Evolutionary conservation across 768 basidiomycete genomes (phyloP), one percentile per base, ranked within the genome.

Genomic region (Hygrophorus russula): DNA sequence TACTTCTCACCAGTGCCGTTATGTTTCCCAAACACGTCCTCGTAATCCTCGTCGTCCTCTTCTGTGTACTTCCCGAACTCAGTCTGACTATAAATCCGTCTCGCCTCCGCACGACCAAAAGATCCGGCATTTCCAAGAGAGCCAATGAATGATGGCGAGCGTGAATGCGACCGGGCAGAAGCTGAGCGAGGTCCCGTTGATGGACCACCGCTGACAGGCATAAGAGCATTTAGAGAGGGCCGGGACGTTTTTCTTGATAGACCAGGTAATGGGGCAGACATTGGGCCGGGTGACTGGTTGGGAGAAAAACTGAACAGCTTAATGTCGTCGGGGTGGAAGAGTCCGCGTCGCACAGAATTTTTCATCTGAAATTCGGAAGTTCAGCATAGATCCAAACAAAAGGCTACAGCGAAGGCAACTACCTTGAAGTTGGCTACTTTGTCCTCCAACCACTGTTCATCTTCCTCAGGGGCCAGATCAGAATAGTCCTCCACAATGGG

Each of bases 401-500:
- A 9, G 5, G 13, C 32, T 32, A 38, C 10, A 29, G 36, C 27
- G 40, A 52, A n/a, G n/a, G n/a, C n/a, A n/a, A 67, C 34, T 41
- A 86, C 85, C 72, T 81, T 89, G 60, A 93, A 87, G 59, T 84
- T 77, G 0, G 81, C 80, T 11, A 96, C 78, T 62, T 91, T 91
- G 51, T 78, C 78, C 51, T 81, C 72, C 40, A 94, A 64, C 53
- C 60, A 54, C 30, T 53, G 58, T 44, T 83, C 84, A 32, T 86
- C 85, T 49, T 87, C 91, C 12, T 82, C 86, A n/a, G 70, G 65
- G 17, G 76, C 79, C 32, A 94, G 61, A 56, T 97, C 93, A 5
- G 90, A 93, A 56, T 91, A 93, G 59, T 97, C 93, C 54, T 97
- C 93, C 2, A 82, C 73, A 32, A 87, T 82, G 5, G 82, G 77